Conservation (phyloP, 352 stramenopile species). For the Phytophthora rubi region DNA sequence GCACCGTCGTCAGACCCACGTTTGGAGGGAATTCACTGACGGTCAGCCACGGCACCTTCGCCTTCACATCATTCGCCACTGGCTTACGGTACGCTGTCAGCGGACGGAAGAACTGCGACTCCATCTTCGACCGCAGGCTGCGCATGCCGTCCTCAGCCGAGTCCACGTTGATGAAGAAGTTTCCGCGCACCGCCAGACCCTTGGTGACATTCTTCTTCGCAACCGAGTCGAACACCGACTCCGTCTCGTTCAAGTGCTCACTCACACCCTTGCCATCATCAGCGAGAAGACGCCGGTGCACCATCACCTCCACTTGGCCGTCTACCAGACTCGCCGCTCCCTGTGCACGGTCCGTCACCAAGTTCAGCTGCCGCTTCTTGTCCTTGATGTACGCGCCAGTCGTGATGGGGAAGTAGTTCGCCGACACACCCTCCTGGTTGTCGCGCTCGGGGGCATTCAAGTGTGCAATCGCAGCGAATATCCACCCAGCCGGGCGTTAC, state of each 20-base stretch:
- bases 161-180: constrained; percentile 76
- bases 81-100: constrained; percentile 62
- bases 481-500: not conserved
- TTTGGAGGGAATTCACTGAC: constrained; percentile 89
- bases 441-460: constrained; percentile 40
- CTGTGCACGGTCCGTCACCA: constrained; percentile 94
- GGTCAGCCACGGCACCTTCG: constrained; percentile 72
- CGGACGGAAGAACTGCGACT: constrained; percentile 71
- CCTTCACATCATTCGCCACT: constrained; percentile 30
- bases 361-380: constrained; percentile 74
- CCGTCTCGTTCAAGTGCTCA: constrained; percentile 93
- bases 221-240: constrained; percentile 77
- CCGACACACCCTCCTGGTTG: constrained; percentile 92
- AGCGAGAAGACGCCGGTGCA: constrained; percentile 93
- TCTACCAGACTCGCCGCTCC: constrained; percentile 91
- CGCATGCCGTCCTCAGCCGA: constrained; percentile 58
- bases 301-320: constrained; percentile 97
- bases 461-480: not conserved
- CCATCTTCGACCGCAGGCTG: constrained; percentile 67
- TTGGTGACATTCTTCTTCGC: constrained; percentile 64
- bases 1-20: constrained; percentile 93
- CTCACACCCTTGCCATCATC: constrained; percentile 95
- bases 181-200: constrained; percentile 72
- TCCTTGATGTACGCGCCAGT: constrained; percentile 95
- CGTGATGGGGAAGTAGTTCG: constrained; percentile 99